Evolutionary conservation across 495 filamentous ascomycete genomes (phyloP), one percentile per base, ranked within the genome.

Genomic region (Mycothermus thermophilus): DNA sequence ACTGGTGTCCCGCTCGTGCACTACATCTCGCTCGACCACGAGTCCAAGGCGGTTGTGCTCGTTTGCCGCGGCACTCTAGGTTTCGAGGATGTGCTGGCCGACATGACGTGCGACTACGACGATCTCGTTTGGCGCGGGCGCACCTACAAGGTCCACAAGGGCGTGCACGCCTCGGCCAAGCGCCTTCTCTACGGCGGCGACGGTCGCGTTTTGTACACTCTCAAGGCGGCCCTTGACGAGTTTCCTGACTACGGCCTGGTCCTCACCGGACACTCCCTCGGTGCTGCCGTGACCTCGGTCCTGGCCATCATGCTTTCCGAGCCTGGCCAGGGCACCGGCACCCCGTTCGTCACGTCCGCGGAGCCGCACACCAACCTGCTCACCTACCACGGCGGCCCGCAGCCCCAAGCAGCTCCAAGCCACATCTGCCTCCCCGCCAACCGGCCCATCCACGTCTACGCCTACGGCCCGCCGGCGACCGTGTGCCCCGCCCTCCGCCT

Each of bases 71-170:
- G 81, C 0, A 87, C 81, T 0, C 67, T 84, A 32, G 81, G 80
- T 0, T 83, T 87, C 41, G 79, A 86, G 45, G 81, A 87, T 43
- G 72, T 85, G 9, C 64, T 87, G 11, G 80, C 80, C 8, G 81
- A 87, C 43, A 74, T 85, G 69, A 79, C 78, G 22, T 87, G 81
- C 50, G 81, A 85, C 36, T 87, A 82, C 38, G 79, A 83, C 42
- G 72, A 78, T 31, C 64, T 87, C 0, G 42, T 63, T 20, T 80
- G 79, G 67, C 69, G 75, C 32, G 79, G 77, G 10, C 71, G 63
- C 32, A 50, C 50, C 3, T 85, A 83, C 58, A 75, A 77, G 34
- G 79, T 84, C 0, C 81, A 87, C 57, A 85, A 83, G 49, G 81
- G 81, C n/a, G 81, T 87, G 44, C 75, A 82, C 43, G 79, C 80